phyloP scores from a whole-genome alignment of 2,329 filamentous ascomycete genomes.

The Ambrosiella beaveri region DNA sequence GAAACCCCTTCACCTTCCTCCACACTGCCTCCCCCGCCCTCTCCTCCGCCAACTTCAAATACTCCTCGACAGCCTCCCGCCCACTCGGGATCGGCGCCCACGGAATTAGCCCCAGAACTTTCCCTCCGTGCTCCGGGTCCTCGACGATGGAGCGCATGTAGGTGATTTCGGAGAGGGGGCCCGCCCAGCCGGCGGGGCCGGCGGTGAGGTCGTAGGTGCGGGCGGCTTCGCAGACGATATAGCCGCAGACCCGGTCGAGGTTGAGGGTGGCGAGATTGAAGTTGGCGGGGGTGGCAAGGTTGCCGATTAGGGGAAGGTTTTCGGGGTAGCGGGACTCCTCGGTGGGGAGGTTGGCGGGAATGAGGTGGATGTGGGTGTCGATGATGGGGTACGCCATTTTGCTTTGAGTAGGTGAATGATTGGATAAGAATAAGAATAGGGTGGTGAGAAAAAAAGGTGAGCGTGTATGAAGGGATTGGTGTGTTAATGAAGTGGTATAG shows the following conservation, averaged over 20 bases:
- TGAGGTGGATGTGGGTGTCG: conserved; percentile 87
- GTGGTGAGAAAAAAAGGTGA: not conserved
- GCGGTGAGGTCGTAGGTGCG: conserved; percentile 42
- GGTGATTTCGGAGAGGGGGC: conserved; percentile 54
- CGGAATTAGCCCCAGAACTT: conserved; percentile 55
- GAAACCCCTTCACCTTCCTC: conserved; percentile 56
- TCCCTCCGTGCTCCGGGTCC: conserved; percentile 31
- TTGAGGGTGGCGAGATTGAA: conserved; percentile 34
- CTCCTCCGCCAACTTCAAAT: conserved; percentile 44
- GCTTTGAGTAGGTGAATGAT: not conserved
- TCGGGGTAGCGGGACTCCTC: conserved; percentile 20
- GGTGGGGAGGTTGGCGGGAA: conserved; percentile 53
- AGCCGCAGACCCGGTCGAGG: conserved; percentile 39
- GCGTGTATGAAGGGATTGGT: not conserved
- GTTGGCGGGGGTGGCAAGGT: conserved; percentile 46
- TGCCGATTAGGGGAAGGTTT: conserved; percentile 27
- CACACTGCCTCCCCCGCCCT: conserved; percentile 44
- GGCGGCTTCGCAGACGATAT: conserved; percentile 73
- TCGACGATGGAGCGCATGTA: conserved; percentile 50
- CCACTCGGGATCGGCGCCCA: conserved; percentile 73
- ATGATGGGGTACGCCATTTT: conserved; percentile 42
- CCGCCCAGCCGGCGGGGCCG: conserved; percentile 40
- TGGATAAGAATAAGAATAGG: not conserved
- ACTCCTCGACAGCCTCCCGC: conserved; percentile 39
- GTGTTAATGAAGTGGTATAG: not conserved